phyloP scores from a whole-genome alignment of 352 stramenopile genomes.

The Thalassiosira mediterranea region DNA sequence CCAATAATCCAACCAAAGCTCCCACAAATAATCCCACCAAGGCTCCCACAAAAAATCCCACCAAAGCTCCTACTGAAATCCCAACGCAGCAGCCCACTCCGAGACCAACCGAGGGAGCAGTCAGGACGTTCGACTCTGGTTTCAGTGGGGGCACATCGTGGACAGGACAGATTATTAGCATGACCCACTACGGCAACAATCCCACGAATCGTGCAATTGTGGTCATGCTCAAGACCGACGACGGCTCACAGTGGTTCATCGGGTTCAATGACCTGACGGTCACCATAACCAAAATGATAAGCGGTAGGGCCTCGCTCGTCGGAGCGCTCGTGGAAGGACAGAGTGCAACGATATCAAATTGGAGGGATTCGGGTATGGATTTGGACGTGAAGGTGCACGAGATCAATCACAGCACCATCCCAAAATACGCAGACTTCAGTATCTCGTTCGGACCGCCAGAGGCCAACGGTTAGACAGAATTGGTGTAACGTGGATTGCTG shows the following conservation, averaged over 20 bases:
- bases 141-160: slow-evolving; percentile 19
- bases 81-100: not conserved
- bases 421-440: slow-evolving; percentile 28
- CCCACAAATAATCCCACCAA: not conserved
- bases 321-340: slow-evolving; percentile 11
- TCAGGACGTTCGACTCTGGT: slow-evolving; percentile 13
- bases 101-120: not conserved
- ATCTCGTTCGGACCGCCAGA: slow-evolving; percentile 2
- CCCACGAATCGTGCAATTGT: slow-evolving; percentile 16
- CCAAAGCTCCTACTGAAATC: not conserved
- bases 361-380: slow-evolving; percentile 5
- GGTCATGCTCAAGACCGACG: slow-evolving; percentile 34
- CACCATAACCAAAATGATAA: slow-evolving; percentile 33
- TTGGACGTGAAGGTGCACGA: slow-evolving; percentile 17
- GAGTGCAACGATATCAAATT: slow-evolving; percentile 3
- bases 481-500: too few relatives aligned
- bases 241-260: slow-evolving; percentile 34
- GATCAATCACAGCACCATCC: slow-evolving; percentile 13
- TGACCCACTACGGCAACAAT: slow-evolving; percentile 46
- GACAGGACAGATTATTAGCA: slow-evolving; percentile 14
- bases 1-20: not conserved
- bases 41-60: not conserved
- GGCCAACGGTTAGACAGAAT: too few relatives aligned
- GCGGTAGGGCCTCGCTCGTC: slow-evolving; percentile 28
- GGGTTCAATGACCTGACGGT: slow-evolving; percentile 53